phyloP scores from a whole-genome alignment of 2,329 filamentous ascomycete genomes.

The Neurospora crassa region DNA sequence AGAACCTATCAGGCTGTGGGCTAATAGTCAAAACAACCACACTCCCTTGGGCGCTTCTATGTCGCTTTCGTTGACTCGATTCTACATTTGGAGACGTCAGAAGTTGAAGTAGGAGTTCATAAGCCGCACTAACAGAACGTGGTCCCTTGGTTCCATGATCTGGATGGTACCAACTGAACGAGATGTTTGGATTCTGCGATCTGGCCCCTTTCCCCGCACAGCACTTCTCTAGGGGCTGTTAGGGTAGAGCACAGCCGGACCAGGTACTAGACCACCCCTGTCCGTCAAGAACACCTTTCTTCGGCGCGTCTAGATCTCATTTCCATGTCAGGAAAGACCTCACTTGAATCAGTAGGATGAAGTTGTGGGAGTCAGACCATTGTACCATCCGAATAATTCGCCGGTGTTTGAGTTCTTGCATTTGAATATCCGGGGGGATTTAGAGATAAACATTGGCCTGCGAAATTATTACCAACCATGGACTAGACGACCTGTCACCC shows the following conservation, averaged over 20 bases:
- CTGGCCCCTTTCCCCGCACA: background rate
- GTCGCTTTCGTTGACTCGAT: background rate
- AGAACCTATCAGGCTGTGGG: background rate
- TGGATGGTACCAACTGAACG: background rate
- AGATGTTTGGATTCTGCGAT: background rate
- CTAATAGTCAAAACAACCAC: background rate
- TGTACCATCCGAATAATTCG: background rate
- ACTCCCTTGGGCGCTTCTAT: background rate
- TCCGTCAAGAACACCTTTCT: background rate
- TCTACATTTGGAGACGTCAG: background rate
- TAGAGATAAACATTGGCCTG: background rate
- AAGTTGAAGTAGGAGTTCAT: background rate
- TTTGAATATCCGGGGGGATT: background rate
- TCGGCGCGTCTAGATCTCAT: background rate
- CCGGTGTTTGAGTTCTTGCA: background rate
- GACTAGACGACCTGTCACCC: background rate
- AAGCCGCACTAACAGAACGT: background rate
- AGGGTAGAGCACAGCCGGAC: background rate
- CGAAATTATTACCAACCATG: background rate
- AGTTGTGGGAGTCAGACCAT: background rate
- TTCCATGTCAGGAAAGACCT: background rate
- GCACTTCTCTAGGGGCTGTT: background rate
- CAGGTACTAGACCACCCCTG: background rate
- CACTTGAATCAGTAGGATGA: background rate
- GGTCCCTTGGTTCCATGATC: background rate